phyloP scores from a whole-genome alignment of 306 rosid species.

The Clitoria ternatea region DNA sequence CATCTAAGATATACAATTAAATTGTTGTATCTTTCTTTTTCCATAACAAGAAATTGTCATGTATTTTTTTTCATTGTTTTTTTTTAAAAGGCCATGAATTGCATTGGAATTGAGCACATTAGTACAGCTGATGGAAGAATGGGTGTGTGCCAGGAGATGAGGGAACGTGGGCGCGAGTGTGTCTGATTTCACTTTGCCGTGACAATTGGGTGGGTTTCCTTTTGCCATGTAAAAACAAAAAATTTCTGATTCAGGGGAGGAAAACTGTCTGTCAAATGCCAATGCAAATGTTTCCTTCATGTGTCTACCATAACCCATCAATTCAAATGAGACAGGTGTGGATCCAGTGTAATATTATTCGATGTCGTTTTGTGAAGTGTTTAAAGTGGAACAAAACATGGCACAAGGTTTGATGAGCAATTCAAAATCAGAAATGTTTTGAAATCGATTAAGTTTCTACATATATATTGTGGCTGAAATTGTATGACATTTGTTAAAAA shows the following conservation, averaged over 20 bases:
- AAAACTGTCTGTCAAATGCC: not conserved
- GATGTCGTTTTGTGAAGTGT: too few relatives aligned
- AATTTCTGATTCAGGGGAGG: not conserved
- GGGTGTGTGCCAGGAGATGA: constrained; percentile 18
- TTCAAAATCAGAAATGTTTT: not conserved
- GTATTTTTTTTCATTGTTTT: too few relatives aligned
- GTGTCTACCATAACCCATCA: not conserved
- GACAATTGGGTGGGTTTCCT: constrained; percentile 4
- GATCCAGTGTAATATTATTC: too few relatives aligned
- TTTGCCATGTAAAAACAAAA: not conserved
- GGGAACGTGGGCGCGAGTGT: constrained; percentile 4
- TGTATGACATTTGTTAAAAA: not conserved
- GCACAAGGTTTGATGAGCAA: not conserved
- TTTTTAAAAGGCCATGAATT: not conserved
- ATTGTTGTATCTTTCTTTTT: too few relatives aligned
- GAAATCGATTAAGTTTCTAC: not conserved
- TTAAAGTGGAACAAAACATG: too few relatives aligned
- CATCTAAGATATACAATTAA: too few relatives aligned
- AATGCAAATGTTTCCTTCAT: not conserved
- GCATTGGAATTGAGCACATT: not conserved
- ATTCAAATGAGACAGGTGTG: too few relatives aligned
- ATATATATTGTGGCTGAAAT: not conserved
- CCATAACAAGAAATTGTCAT: too few relatives aligned
- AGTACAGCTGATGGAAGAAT: not conserved
- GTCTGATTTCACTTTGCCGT: not conserved